Percentiles rank a stretch among this genome's conserved stretches.
Conservation (phyloP, 352 stramenopile genomes). For the Phytopythium aichiense region DNA sequence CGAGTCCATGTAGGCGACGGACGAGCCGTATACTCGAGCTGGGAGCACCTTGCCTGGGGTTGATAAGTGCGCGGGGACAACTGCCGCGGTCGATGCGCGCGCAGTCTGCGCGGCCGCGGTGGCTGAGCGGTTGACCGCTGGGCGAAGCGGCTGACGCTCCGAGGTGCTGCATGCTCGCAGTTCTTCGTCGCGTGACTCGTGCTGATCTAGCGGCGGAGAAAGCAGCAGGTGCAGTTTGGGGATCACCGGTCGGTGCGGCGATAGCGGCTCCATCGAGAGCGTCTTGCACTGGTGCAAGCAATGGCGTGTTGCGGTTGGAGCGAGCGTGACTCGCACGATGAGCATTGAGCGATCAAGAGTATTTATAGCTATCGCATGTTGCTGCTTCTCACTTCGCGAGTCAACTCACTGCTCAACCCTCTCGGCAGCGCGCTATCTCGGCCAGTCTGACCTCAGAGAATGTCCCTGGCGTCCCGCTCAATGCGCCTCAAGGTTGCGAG, state of each 20-base stretch:
- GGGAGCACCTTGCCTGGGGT: constrained; percentile 18
- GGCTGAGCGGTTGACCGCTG: constrained; percentile 1
- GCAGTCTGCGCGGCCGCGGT: background rate
- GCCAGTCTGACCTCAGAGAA: constrained; percentile 1
- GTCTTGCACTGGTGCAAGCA: background rate
- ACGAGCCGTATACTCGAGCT: constrained; percentile 25
- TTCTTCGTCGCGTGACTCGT: constrained; percentile 1
- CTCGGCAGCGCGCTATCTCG: too few species aligned
- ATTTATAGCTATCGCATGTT: background rate
- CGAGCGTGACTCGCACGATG: background rate
- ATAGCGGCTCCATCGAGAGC: constrained; percentile 25
- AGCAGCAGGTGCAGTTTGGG: constrained; percentile 27
- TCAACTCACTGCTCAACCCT: background rate
- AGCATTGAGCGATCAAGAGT: background rate
- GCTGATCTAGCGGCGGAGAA: background rate
- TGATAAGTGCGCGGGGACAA: background rate
- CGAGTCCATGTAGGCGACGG: constrained; percentile 30
- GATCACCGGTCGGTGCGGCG: constrained; percentile 8
- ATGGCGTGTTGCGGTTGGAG: background rate
- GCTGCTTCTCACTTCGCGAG: background rate
- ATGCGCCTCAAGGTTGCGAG: constrained; percentile 41
- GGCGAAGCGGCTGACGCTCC: constrained; percentile 15
- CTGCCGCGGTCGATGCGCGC: background rate
- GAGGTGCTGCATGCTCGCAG: background rate
- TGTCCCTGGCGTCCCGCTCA: constrained; percentile 26